A percentile compares a stretch with the other conserved stretches of the same genome.
Conservation (phyloP, 805 yeast genomes). For the Candida montana region DNA sequence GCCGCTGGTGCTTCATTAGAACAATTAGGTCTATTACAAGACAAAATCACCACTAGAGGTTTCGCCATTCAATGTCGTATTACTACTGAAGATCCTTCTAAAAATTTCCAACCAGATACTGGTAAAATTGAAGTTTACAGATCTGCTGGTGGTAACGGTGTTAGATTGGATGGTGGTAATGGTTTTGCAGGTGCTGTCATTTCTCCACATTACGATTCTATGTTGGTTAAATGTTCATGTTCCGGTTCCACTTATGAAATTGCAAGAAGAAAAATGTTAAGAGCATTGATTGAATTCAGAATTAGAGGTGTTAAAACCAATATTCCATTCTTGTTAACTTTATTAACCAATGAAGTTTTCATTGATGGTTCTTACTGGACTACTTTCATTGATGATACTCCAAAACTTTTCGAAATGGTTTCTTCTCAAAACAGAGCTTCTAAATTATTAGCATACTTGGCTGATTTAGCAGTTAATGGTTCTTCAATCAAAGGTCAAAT, state of each 20-base stretch:
- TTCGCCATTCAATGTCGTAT: constrained; percentile 99
- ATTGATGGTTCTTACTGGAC: constrained; percentile 93
- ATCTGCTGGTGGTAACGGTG: constrained; percentile 99
- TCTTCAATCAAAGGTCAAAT: constrained; percentile 93
- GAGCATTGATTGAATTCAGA: constrained; percentile 95
- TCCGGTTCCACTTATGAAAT: constrained; percentile 97
- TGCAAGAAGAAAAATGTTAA: constrained; percentile 94
- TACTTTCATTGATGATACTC: constrained; percentile 97
- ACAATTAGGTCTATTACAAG: constrained; percentile 90
- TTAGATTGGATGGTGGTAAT: constrained; percentile 97
- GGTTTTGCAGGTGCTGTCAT: constrained; percentile 96
- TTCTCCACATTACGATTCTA: constrained; percentile 95
- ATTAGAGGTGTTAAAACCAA: constrained; percentile 98
- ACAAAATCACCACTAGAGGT: constrained; percentile 91
- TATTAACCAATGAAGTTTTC: constrained; percentile 86
- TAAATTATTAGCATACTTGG: constrained; percentile 84
- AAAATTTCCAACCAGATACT: constrained; percentile 97
- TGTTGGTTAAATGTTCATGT: constrained; percentile 96
- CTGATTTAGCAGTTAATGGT: constrained; percentile 93
- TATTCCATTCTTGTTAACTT: constrained; percentile 90
- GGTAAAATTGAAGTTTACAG: constrained; percentile 97
- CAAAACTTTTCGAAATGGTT: constrained; percentile 90
- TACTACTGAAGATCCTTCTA: constrained; percentile 96
- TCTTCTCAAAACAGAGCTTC: constrained; percentile 95
- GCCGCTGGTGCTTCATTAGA: constrained; percentile 96